Conservation (phyloP, 805 yeast genomes). For the Candida gorgasii region DNA sequence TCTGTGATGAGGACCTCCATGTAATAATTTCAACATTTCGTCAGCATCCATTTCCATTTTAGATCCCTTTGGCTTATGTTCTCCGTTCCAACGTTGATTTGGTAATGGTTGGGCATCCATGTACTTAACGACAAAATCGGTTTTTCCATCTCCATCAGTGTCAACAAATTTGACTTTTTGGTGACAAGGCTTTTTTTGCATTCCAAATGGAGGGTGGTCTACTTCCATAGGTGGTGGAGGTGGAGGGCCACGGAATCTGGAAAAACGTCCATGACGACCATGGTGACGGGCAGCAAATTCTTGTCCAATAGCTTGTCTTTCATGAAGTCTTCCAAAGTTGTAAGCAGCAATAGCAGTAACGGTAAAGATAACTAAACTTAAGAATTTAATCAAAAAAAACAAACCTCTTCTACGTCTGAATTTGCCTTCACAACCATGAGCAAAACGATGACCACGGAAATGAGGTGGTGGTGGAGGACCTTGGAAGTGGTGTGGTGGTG, state of each 20-base stretch:
- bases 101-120: neutral
- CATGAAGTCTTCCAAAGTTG: constrained; percentile 11
- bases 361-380: neutral
- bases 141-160: constrained; percentile 5
- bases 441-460: too few species aligned
- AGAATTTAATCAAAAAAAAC: constrained; percentile 1
- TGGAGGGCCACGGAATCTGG: neutral
- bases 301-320: constrained; percentile 6
- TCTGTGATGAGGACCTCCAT: neutral
- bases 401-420: constrained; percentile 1
- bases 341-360: constrained; percentile 5
- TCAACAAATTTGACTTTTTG: constrained; percentile 5
- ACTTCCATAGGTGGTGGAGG: neutral
- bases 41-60: neutral
- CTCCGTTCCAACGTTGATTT: neutral
- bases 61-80: neutral
- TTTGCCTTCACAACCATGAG: neutral
- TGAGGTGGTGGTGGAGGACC: constrained; percentile 1
- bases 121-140: constrained; percentile 6
- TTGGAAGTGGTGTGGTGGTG: constrained; percentile 1
- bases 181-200: neutral
- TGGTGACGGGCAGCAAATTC: neutral
- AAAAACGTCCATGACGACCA: constrained; percentile 1
- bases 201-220: neutral
- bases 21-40: neutral